A percentile compares a stretch with the other conserved stretches of the same genome.
Conservation (phyloP, 2,329 filamentous ascomycete species). For the Arachnomyces sp. region DNA sequence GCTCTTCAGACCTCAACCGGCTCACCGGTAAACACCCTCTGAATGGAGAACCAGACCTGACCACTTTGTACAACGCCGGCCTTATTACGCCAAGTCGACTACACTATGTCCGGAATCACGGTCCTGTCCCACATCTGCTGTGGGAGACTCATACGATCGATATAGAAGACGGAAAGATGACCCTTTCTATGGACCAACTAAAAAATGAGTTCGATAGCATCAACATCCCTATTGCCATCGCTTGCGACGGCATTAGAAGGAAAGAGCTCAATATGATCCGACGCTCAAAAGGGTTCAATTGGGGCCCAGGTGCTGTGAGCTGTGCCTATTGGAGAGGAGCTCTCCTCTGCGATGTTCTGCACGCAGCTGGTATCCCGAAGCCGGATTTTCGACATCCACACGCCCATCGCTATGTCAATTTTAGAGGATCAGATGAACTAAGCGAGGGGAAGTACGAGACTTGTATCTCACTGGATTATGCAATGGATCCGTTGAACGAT, state of each 20-base stretch:
- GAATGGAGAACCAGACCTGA: constrained; percentile 43
- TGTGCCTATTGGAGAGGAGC: constrained; percentile 48
- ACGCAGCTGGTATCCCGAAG: constrained; percentile 31
- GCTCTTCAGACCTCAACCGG: constrained; percentile 40
- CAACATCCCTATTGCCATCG: constrained; percentile 43
- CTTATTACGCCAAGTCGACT: constrained; percentile 46
- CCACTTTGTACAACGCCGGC: constrained; percentile 38
- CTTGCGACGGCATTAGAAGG: constrained; percentile 45
- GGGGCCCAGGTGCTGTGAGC: constrained; percentile 39
- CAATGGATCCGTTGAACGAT: constrained; percentile 42
- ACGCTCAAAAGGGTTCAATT: constrained; percentile 44
- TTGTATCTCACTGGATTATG: constrained; percentile 42
- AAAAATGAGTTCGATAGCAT: constrained; percentile 36
- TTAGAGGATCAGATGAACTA: constrained; percentile 43
- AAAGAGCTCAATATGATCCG: constrained; percentile 48
- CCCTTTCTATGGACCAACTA: constrained; percentile 39
- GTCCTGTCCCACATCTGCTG: constrained; percentile 43
- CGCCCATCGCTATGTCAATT: constrained; percentile 40
- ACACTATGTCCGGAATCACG: constrained; percentile 49
- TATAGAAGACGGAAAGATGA: constrained; percentile 32
- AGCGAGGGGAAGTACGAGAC: constrained; percentile 44
- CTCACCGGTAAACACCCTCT: constrained; percentile 48
- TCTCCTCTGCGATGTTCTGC: constrained; percentile 39
- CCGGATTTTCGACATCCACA: constrained; percentile 10
- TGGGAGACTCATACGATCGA: constrained; percentile 46